Conservation (phyloP, 805 yeast genomes). For the Metschnikowia corniflorae region DNA sequence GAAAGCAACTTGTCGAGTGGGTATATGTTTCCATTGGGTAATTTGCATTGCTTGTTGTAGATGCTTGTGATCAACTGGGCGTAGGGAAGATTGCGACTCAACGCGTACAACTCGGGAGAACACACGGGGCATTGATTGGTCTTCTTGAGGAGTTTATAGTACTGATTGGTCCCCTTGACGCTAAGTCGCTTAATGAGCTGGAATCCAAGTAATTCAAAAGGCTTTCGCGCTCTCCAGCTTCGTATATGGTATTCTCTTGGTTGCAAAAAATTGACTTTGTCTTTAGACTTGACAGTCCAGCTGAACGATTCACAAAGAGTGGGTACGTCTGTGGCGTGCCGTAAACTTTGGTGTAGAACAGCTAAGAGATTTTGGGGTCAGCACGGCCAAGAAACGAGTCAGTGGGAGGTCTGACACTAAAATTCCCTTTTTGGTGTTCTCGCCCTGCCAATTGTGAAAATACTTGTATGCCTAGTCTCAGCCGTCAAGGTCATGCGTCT, state of each 20-base stretch:
- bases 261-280: constrained; percentile 64
- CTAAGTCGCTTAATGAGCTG: constrained; percentile 16
- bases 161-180: constrained; percentile 36
- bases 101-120: constrained; percentile 57
- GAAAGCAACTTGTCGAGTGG: constrained; percentile 56
- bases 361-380: too few species aligned
- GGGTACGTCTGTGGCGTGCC: constrained; percentile 68
- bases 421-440: too few species aligned
- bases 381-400: too few species aligned
- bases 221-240: neutral
- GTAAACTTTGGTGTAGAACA: constrained; percentile 58
- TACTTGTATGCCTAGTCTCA: too few species aligned
- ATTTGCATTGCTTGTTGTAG: constrained; percentile 73
- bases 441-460: too few species aligned
- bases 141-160: constrained; percentile 34
- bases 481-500: too few species aligned
- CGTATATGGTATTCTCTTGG: constrained; percentile 35
- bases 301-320: constrained; percentile 58
- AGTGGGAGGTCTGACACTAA: too few species aligned
- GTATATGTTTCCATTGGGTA: constrained; percentile 79
- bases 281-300: constrained; percentile 75
- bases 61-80: constrained; percentile 76
- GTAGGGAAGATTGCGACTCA: constrained; percentile 61
- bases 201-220: constrained; percentile 11
- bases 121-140: constrained; percentile 75